Evolutionary conservation across 345 rosid species (phyloP).

Genomic region (Lepidium aucheri): DNA sequence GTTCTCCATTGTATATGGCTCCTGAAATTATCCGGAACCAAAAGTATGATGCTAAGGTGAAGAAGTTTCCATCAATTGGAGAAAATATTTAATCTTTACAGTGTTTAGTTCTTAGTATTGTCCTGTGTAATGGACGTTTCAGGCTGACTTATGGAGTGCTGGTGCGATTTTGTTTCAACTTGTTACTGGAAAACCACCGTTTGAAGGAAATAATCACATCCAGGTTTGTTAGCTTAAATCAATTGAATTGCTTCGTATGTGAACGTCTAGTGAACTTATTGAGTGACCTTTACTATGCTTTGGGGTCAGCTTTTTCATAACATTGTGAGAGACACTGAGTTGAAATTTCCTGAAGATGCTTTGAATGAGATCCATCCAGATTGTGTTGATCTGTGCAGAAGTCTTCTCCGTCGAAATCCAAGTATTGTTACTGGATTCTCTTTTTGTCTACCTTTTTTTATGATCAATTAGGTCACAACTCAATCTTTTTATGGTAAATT

Average conservation of each 20-base stretch:
- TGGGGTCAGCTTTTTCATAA: constrained; percentile 64
- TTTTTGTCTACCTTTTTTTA: neutral
- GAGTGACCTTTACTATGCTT: neutral
- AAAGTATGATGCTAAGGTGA: constrained; percentile 90
- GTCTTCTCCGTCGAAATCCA: constrained; percentile 60
- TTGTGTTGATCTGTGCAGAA: constrained; percentile 67
- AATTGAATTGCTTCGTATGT: neutral
- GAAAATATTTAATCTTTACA: neutral
- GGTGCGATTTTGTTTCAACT: constrained; percentile 78
- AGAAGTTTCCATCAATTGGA: neutral
- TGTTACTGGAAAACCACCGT: constrained; percentile 79
- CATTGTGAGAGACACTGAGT: constrained; percentile 59
- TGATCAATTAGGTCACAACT: neutral
- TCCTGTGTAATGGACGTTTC: neutral
- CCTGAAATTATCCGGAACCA: constrained; percentile 74
- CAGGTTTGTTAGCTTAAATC: constrained; percentile 34
- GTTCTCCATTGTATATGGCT: constrained; percentile 90
- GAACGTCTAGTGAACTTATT: constrained; percentile 4
- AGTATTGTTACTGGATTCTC: constrained; percentile 30
- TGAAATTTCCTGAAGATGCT: constrained; percentile 55
- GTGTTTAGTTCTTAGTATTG: neutral
- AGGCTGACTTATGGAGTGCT: constrained; percentile 95
- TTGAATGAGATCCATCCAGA: constrained; percentile 53
- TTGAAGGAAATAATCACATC: constrained; percentile 56
- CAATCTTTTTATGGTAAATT: neutral